Evolutionary conservation across 768 basidiomycete genomes (phyloP), one percentile per base, ranked within the genome.

Genomic region (Trametes villosa): DNA sequence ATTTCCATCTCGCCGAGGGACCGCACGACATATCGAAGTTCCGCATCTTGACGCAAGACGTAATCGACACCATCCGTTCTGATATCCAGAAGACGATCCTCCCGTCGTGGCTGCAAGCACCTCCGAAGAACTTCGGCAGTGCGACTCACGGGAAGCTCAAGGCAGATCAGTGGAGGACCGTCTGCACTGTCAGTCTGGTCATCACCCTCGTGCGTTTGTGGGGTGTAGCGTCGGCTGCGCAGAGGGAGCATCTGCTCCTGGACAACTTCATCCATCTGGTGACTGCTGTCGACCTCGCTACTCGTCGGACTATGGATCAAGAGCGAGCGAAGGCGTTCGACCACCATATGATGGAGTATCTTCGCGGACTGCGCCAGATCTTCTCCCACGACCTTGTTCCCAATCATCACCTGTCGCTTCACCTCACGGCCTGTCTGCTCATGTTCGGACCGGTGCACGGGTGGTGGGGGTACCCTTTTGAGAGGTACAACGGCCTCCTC

Each of bases 191-290:
- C 22, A 69, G 77, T 51, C 58, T 78, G 0, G 67, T 71, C 0
- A 67, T 77, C 47, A 74, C 75, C 2, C 63, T 79, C 9, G 71
- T 76, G 24, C 67, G 75, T 12, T 57, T 77, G 1, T 79, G 77
- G 78, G 64, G 68, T 8, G 22, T 45, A 7, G 44, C 17, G 2
- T 63, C 70, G 0, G 48, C 58, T 20, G 33, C 65, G 5, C 3
- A 22, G 13, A 36, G 53, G 5, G 24, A 22, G 18, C 24, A 22
- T 4, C 64, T 74, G 54, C 63, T 77, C 8, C 31, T 49, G n/a
- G n/a, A n/a, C 9, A 74, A 76, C 52, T 75, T 72, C 55, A 65
- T 76, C 57, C 65, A 74, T 52, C 44, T 45, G 7, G 44, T 45
- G 7, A 20, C 24, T 9, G 44, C 44, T 17, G 58, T 75, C 15